A percentile compares a stretch with the other conserved stretches of the same genome.
Evolutionary conservation across 1,139 yeast species (phyloP).

Genomic region (Yamadazyma spencermartinsiae): DNA sequence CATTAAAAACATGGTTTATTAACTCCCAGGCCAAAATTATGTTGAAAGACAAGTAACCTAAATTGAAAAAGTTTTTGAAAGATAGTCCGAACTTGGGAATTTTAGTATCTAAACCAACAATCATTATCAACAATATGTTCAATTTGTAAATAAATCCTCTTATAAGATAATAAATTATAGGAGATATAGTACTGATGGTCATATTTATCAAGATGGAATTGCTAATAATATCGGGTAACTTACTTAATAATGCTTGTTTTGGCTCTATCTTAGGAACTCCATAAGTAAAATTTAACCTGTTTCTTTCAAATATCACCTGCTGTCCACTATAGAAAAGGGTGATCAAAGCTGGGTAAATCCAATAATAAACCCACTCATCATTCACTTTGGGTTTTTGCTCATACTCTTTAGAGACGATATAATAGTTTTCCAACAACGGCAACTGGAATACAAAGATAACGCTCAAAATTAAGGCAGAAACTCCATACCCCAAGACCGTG

Average conservation of each 20-base stretch:
- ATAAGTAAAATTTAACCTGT: constrained; percentile 52
- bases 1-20: constrained; percentile 61
- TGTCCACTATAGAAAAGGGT: constrained; percentile 53
- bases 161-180: constrained; percentile 47
- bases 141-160: constrained; percentile 49
- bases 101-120: constrained; percentile 36
- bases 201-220: constrained; percentile 38
- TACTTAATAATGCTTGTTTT: constrained; percentile 32
- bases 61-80: constrained; percentile 31
- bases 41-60: constrained; percentile 41
- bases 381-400: constrained; percentile 57
- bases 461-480: constrained; percentile 37
- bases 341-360: constrained; percentile 37
- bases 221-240: constrained; percentile 34
- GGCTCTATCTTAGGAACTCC: constrained; percentile 48
- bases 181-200: constrained; percentile 32
- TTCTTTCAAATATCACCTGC: constrained; percentile 60
- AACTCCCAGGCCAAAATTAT: constrained; percentile 57
- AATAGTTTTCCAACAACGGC: constrained; percentile 29
- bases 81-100: constrained; percentile 39
- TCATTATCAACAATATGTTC: constrained; percentile 24
- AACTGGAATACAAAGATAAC: constrained; percentile 31
- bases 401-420: constrained; percentile 46
- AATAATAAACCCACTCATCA: constrained; percentile 60
- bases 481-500: constrained; percentile 34